phyloP scores from a whole-genome alignment of 116 monocot species.

The Dioscorea cayenensis region DNA sequence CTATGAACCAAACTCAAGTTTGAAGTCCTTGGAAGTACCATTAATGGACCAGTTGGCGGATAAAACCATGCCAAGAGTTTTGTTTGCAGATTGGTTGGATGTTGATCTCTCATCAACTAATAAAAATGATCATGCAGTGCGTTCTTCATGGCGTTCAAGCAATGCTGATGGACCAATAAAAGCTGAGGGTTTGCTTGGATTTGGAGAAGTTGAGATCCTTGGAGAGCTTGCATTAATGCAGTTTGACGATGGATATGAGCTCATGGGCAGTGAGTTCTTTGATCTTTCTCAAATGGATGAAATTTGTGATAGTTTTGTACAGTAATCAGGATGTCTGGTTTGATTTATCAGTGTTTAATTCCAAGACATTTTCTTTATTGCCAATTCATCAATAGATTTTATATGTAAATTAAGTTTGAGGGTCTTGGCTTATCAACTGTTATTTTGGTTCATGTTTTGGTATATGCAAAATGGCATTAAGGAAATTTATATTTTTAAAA shows the following conservation, averaged over 20 bases:
- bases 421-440: too few species aligned
- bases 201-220: slow-evolving; percentile 6
- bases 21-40: slow-evolving; percentile 5
- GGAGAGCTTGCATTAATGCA: slow-evolving; percentile 12
- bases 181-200: slow-evolving; percentile 8
- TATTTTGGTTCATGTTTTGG: too few species aligned
- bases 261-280: slow-evolving; percentile 8
- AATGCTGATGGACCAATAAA: not conserved
- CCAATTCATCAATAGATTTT: too few species aligned
- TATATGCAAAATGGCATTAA: too few species aligned
- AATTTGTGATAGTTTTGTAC: slow-evolving; percentile 6
- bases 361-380: too few species aligned
- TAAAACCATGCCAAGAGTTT: slow-evolving; percentile 9
- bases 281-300: slow-evolving; percentile 14
- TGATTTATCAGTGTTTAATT: too few species aligned
- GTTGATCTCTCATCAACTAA: slow-evolving; percentile 1
- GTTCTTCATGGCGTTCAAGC: not conserved
- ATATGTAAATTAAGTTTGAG: too few species aligned
- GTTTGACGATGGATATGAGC: slow-evolving; percentile 3
- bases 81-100: slow-evolving; percentile 56
- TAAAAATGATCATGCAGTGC: not conserved
- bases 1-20: not conserved
- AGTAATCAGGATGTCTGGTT: too few species aligned
- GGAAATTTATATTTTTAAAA: too few species aligned
- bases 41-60: not conserved